Evolutionary conservation across 768 basidiomycete genomes (phyloP), one percentile per base, ranked within the genome.

Genomic region (Boletales sp.): DNA sequence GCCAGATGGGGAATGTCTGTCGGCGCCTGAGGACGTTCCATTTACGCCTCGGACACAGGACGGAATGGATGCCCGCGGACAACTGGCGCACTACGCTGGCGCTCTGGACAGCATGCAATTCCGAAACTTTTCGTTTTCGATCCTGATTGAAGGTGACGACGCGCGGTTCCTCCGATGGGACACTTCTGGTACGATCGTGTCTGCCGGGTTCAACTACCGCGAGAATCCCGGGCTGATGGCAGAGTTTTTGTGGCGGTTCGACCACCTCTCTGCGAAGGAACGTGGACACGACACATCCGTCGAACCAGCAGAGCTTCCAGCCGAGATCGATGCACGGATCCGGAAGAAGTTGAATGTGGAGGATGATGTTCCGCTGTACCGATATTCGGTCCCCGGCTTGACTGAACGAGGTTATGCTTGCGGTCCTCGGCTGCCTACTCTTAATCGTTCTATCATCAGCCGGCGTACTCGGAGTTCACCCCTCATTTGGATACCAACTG

Each of bases 81-180:
- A 71, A 43, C 50, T 71, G 13, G 53, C 57, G 2, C 44, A 56
- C 15, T 69, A 67, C 36, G 54, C 56, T 2, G 53, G 60, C 12
- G 60, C 63, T 27, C 44, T 58, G 3, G 34, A 51, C 24, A 57
- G 52, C 44, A 38, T 43, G 8, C 69, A 73, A 41, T 66, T 66
- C 45, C 67, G 72, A 2, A 55, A 58, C 12, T 63, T 62, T 19
- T 47, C 64, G 2, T 73, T 74, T 53, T 60, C 58, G 3, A 24
- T 70, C 9, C 45, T 64, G 24, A 51, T 74, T 14, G 60, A 49
- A 43, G 58, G 57, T 7, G 30, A 53, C 2, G 32, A 32, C 38
- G 67, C 65, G 2, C 55, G 70, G 3, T 60, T 74, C 35, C 50
- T 74, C 19, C 60, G 63, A 39, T 74, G 67, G 66, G 72, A 74